phyloP scores from a whole-genome alignment of 2,329 filamentous ascomycete genomes.

The Aureobasidium zeae region DNA sequence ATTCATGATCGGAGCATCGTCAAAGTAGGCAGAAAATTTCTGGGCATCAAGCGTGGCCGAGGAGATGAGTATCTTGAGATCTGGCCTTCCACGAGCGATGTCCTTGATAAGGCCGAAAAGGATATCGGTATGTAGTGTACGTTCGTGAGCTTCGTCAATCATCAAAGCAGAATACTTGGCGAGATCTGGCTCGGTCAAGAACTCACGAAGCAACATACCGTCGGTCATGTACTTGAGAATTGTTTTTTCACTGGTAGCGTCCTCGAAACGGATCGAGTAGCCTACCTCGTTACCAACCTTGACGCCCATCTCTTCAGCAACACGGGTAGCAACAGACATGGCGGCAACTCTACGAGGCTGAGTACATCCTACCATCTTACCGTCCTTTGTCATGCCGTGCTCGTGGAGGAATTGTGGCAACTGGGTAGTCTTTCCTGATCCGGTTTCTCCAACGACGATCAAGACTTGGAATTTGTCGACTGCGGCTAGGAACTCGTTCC shows the following conservation, averaged over 20 bases:
- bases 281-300: conserved; percentile 88
- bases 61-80: conserved; percentile 83
- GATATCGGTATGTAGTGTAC: conserved; percentile 85
- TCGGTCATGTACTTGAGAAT: conserved; percentile 95
- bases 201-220: conserved; percentile 83
- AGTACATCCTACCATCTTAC: conserved; percentile 81
- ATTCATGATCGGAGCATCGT: conserved; percentile 87
- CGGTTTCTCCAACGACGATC: conserved; percentile 90
- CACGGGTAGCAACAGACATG: conserved; percentile 94
- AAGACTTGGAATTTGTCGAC: conserved; percentile 78
- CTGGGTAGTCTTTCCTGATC: conserved; percentile 92
- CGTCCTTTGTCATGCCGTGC: conserved; percentile 75
- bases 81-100: conserved; percentile 69
- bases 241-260: conserved; percentile 83
- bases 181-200: conserved; percentile 80
- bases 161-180: conserved; percentile 78
- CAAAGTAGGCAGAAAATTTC: conserved; percentile 86
- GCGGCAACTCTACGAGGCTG: conserved; percentile 92
- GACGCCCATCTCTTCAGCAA: conserved; percentile 86
- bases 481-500: conserved; percentile 77
- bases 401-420: conserved; percentile 89
- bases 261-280: conserved; percentile 91
- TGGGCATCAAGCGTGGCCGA: conserved; percentile 91
- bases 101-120: conserved; percentile 82
- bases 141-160: conserved; percentile 96